Evolutionary conservation across 139 green algal genomes (phyloP).

Genomic region (Ulvella scutata): DNA sequence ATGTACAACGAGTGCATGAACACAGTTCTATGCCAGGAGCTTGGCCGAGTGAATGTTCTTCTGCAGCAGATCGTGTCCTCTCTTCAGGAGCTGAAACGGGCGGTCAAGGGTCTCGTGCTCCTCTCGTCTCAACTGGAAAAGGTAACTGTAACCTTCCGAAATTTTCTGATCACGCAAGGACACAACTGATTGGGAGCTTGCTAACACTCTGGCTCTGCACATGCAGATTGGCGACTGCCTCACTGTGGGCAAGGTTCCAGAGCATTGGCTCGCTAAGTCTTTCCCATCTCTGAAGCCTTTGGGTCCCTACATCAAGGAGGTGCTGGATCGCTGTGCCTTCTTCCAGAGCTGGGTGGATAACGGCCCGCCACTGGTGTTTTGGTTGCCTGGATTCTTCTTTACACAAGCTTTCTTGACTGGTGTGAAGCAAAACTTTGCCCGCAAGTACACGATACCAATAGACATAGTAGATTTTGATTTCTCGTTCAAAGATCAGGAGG

Average conservation of each 20-base stretch:
- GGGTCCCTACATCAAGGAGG: conserved; percentile 56
- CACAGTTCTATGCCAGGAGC: conserved; percentile 61
- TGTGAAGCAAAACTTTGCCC: conserved; percentile 68
- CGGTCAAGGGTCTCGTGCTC: conserved; percentile 55
- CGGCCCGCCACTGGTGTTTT: conserved; percentile 49
- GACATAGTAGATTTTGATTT: conserved; percentile 77
- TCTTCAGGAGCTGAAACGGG: conserved; percentile 49
- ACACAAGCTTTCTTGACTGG: conserved; percentile 75
- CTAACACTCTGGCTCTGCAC: too few species aligned
- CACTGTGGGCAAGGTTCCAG: conserved; percentile 36
- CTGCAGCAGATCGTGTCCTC: conserved; percentile 34
- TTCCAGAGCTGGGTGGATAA: conserved; percentile 51
- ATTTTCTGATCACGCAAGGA: conserved; percentile 36
- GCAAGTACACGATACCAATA: conserved; percentile 55
- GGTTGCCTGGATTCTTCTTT: conserved; percentile 77
- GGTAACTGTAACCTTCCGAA: conserved; percentile 35
- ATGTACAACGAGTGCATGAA: conserved; percentile 73
- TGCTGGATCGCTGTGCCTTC: conserved; percentile 42
- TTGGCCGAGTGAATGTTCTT: conserved; percentile 55
- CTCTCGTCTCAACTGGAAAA: conserved; percentile 58
- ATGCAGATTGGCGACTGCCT: conserved; percentile 8
- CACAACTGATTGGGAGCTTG: too few species aligned
- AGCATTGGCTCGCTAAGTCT: conserved; percentile 42
- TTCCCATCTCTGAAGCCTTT: conserved; percentile 66
- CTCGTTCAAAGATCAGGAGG: conserved; percentile 38